These are phyloP conservation scores for sorghum (Sorghum bicolor) DNA, from an alignment of 176 grass and related monocot species.

Conservation along the genomic window Sorghum_bicolor_NCBIv3 NC_012875.2:58815501-58816000, in stretches of 20 bases:
- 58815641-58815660: conserved; percentile 41
- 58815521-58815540: conserved; percentile 34
- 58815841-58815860: neutral
- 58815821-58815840: neutral
- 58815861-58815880: neutral
- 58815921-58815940: neutral
- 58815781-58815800: too few species aligned
- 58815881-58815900: neutral
- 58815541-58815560: conserved; percentile 56
- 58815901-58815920: conserved; percentile 18
- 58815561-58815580: conserved; percentile 37
- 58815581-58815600: conserved; percentile 17
- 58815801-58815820: neutral
- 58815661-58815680: conserved; percentile 42
- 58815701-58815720: neutral
- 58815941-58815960: neutral
- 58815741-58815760: neutral
- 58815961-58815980: neutral
- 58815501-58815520: conserved; percentile 39
- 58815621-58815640: conserved; percentile 54
- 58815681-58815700: neutral
- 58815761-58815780: neutral
- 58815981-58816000: neutral
- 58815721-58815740: neutral
- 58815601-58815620: conserved; percentile 35